These are phyloP conservation scores for Rhynchosporium agropyri DNA, from an alignment of 2,329 filamentous ascomycete species.

Conservation along the genomic window DNA sequence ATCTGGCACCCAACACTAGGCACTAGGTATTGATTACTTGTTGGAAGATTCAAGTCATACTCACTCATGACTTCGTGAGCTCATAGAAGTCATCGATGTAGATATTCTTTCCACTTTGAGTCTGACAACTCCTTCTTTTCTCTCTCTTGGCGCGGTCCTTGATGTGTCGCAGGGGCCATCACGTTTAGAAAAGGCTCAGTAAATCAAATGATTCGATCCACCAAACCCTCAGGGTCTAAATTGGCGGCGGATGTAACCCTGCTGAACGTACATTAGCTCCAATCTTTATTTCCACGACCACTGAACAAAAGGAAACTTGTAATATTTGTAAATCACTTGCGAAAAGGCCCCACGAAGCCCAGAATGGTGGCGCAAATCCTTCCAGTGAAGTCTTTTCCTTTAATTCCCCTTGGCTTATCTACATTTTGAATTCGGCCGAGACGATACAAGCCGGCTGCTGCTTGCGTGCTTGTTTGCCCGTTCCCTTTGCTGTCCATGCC, in stretches of 20 bases:
- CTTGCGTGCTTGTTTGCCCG: background rate
- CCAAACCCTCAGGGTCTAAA: slow-evolving; percentile 1
- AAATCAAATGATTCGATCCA: slow-evolving; percentile 11
- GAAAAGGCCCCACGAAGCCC: background rate
- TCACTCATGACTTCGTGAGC: background rate
- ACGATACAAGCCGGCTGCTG: background rate
- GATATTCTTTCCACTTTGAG: background rate
- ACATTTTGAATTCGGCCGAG: background rate
- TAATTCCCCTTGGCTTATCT: slow-evolving; percentile 1
- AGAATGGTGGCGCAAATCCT: slow-evolving; percentile 4
- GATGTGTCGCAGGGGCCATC: background rate
- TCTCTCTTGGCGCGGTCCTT: background rate
- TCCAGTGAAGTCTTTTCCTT: background rate
- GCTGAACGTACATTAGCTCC: slow-evolving; percentile 5
- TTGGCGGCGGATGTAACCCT: slow-evolving; percentile 6
- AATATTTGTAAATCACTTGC: background rate
- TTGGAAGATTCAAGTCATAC: background rate
- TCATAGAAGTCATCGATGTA: background rate
- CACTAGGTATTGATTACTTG: too few relatives aligned
- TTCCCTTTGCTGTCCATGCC: background rate
- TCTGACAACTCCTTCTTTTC: background rate
- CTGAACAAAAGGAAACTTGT: background rate
- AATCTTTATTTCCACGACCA: slow-evolving; percentile 11
- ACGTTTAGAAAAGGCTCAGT: too few relatives aligned
- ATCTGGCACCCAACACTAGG: too few relatives aligned